These are phyloP conservation scores for Paxillus ammoniavirescens DNA, from an alignment of 768 basidiomycete species.

Conservation along the genomic window DNA sequence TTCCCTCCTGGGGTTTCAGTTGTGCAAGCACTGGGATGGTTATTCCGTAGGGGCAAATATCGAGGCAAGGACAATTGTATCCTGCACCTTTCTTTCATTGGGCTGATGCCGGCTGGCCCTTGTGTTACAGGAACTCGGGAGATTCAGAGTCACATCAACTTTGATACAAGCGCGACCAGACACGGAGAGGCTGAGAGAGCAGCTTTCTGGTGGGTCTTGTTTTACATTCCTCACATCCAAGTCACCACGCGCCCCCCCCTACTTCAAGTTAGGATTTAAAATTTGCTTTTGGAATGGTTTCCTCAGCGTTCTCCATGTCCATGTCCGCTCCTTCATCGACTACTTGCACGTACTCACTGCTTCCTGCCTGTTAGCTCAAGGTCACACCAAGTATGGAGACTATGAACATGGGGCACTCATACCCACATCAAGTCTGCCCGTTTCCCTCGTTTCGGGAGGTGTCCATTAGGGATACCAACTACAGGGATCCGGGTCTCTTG, in stretches of 20 bases:
- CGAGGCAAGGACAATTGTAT: background rate
- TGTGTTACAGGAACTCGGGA: background rate
- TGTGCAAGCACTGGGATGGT: background rate
- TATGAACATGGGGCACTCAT: constrained; percentile 15
- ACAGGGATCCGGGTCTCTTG: background rate
- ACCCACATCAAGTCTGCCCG: background rate
- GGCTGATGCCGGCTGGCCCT: background rate
- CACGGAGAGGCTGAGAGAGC: background rate
- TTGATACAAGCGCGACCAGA: constrained; percentile 2
- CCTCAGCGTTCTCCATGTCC: background rate
- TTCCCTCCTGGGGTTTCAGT: no score
- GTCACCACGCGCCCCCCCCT: background rate
- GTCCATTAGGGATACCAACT: constrained; percentile 3
- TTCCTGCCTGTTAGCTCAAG: constrained; percentile 6
- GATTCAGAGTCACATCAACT: background rate
- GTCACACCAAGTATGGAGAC: constrained; percentile 16
- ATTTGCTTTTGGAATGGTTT: constrained; percentile 4
- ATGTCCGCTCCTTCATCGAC: background rate
- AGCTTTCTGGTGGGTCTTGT: background rate
- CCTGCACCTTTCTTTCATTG: background rate
- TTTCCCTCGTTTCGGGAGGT: constrained; percentile 1
- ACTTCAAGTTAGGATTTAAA: background rate
- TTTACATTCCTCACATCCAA: background rate
- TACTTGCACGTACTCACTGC: constrained; percentile 1
- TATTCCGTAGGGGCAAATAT: background rate